These are phyloP conservation scores for Wickerhamiella lipophila DNA, from an alignment of 805 yeast genomes.

Conservation along the genomic window DNA sequence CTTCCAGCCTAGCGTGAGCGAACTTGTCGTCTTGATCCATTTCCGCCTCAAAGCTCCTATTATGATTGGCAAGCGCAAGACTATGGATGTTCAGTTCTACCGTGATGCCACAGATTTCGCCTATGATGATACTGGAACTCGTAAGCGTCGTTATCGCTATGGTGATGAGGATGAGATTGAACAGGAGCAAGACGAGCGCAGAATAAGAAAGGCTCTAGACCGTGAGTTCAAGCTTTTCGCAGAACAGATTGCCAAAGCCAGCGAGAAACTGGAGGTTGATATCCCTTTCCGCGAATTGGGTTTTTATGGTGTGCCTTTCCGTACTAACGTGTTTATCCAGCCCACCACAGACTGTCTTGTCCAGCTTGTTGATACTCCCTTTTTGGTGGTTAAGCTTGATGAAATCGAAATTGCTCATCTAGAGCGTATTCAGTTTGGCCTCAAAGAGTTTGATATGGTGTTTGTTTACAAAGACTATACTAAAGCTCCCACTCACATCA, in stretches of 20 bases:
- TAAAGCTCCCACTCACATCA: slow-evolving; percentile 79
- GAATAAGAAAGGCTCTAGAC: slow-evolving; percentile 79
- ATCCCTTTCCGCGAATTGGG: slow-evolving; percentile 93
- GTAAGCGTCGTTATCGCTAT: slow-evolving; percentile 71
- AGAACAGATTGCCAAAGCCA: slow-evolving; percentile 79
- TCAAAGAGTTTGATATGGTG: slow-evolving; percentile 93
- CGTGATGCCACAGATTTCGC: slow-evolving; percentile 94
- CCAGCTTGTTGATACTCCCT: slow-evolving; percentile 90
- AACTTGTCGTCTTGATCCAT: slow-evolving; percentile 82
- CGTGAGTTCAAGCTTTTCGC: slow-evolving; percentile 83
- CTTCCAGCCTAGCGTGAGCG: slow-evolving; percentile 94
- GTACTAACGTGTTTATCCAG: slow-evolving; percentile 88
- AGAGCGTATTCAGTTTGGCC: slow-evolving; percentile 94
- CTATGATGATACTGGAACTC: slow-evolving; percentile 92
- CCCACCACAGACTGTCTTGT: slow-evolving; percentile 96
- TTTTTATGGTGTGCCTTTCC: slow-evolving; percentile 92
- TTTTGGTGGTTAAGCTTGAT: slow-evolving; percentile 75
- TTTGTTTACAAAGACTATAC: slow-evolving; percentile 86
- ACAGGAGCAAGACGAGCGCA: slow-evolving; percentile 96
- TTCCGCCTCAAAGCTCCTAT: slow-evolving; percentile 86
- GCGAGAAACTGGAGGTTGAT: slow-evolving; percentile 72
- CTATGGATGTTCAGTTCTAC: slow-evolving; percentile 89
- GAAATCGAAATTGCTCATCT: slow-evolving; percentile 91
- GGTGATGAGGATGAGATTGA: slow-evolving; percentile 98
- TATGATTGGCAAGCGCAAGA: slow-evolving; percentile 90